Evolutionary conservation across 805 yeast genomes (phyloP).

Genomic region (Pichia manshurica): DNA sequence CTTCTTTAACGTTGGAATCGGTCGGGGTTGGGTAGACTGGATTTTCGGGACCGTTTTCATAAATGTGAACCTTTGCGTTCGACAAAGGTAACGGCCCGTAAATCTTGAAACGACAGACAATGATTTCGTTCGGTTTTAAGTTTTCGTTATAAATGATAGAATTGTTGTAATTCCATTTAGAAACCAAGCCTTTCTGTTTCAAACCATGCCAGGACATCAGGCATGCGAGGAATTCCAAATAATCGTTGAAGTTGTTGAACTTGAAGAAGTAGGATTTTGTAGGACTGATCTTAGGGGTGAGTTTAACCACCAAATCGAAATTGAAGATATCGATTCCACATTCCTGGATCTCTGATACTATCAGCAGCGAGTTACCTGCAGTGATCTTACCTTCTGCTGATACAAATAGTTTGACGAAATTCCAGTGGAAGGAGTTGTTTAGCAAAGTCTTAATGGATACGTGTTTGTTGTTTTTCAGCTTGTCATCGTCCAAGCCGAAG

Average conservation of each 20-base stretch:
- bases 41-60: conserved; percentile 17
- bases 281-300: conserved; percentile 33
- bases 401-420: neutral
- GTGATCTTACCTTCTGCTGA: conserved; percentile 3
- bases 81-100: conserved; percentile 46
- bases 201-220: conserved; percentile 47
- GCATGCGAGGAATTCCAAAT: conserved; percentile 36
- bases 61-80: conserved; percentile 23
- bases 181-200: conserved; percentile 39
- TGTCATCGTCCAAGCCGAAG: conserved; percentile 2
- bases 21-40: conserved; percentile 10
- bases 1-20: conserved; percentile 34
- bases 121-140: conserved; percentile 30
- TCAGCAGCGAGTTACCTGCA: conserved; percentile 6
- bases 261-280: conserved; percentile 27
- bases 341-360: conserved; percentile 26
- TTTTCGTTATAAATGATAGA: conserved; percentile 23
- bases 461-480: neutral
- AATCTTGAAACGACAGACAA: conserved; percentile 60
- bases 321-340: conserved; percentile 25
- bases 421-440: conserved; percentile 7
- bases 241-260: conserved; percentile 33
- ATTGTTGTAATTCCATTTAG: conserved; percentile 42
- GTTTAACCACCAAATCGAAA: conserved; percentile 34
- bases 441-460: conserved; percentile 1